phyloP scores from a whole-genome alignment of 805 yeast species.

The Lipomyces yamanashiensis region DNA sequence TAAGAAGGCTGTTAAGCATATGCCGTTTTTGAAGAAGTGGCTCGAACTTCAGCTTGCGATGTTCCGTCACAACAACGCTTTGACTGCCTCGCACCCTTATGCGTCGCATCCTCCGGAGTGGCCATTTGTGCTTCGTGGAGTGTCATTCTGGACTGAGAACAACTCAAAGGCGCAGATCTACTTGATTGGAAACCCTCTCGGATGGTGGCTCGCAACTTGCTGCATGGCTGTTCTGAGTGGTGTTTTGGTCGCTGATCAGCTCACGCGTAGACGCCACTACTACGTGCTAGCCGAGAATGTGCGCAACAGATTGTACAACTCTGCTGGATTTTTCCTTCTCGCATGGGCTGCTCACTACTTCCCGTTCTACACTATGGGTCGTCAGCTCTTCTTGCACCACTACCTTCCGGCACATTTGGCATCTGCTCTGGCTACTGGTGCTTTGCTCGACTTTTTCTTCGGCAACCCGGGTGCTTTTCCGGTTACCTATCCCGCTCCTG shows the following conservation, averaged over 20 bases:
- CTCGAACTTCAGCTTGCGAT: constrained; percentile 82
- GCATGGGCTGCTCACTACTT: constrained; percentile 90
- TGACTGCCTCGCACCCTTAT: constrained; percentile 89
- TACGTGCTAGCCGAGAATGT: constrained; percentile 62
- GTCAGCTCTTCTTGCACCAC: constrained; percentile 93
- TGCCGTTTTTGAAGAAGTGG: constrained; percentile 87
- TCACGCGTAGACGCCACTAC: constrained; percentile 74
- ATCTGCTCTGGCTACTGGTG: constrained; percentile 83
- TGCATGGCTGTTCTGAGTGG: constrained; percentile 67
- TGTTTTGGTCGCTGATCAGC: constrained; percentile 70
- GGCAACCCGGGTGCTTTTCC: constrained; percentile 46
- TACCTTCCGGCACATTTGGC: constrained; percentile 93
- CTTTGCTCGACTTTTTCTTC: constrained; percentile 75
- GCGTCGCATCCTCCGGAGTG: constrained; percentile 90
- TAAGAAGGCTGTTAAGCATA: constrained; percentile 63
- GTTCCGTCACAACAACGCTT: constrained; percentile 90
- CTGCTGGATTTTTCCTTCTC: constrained; percentile 78
- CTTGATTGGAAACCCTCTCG: constrained; percentile 86
- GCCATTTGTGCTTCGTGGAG: constrained; percentile 91
- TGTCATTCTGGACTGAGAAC: constrained; percentile 90
- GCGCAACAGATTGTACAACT: constrained; percentile 73
- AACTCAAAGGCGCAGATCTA: constrained; percentile 74
- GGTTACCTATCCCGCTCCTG: constrained; percentile 23
- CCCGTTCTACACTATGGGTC: constrained; percentile 87
- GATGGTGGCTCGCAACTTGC: constrained; percentile 83